A percentile compares a stretch with the other conserved stretches of the same genome.
Evolutionary conservation across 176 grass and related monocot species (phyloP).

Genomic region (Pontederia crassipes): DNA sequence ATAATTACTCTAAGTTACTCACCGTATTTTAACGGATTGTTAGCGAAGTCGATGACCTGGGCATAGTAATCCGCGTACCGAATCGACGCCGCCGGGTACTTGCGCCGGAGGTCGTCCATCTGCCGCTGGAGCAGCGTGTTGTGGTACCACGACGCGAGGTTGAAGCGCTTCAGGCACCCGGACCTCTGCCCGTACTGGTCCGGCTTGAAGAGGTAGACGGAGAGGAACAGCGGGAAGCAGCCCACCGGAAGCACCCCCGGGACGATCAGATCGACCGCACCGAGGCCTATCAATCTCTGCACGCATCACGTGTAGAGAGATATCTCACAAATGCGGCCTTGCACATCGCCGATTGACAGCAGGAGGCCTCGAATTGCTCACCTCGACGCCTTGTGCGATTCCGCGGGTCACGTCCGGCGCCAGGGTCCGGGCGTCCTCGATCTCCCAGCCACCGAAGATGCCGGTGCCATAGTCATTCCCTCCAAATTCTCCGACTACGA

Average conservation of each 20-base stretch:
- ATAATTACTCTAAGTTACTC: neutral
- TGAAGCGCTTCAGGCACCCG: conserved; percentile 39
- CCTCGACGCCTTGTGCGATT: conserved; percentile 27
- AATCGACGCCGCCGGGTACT: conserved; percentile 15
- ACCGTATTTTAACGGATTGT: conserved; percentile 24
- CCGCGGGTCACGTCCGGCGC: conserved; percentile 14
- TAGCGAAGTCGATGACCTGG: conserved; percentile 25
- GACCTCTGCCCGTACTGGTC: conserved; percentile 24
- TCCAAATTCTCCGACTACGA: conserved; percentile 44
- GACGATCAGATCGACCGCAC: conserved; percentile 32
- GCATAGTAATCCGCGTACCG: conserved; percentile 36
- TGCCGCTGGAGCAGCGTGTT: conserved; percentile 24
- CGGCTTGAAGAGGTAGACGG: neutral
- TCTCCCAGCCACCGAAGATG: conserved; percentile 17
- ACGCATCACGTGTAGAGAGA: neutral
- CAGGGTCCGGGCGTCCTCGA: conserved; percentile 6
- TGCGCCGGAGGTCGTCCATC: conserved; percentile 1
- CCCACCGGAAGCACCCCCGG: conserved; percentile 36
- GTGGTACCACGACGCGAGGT: conserved; percentile 28
- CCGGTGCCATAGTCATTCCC: conserved; percentile 39
- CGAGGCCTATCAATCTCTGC: conserved; percentile 41
- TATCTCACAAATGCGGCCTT: neutral
- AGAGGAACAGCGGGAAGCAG: conserved; percentile 30
- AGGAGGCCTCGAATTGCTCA: neutral
- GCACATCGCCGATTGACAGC: neutral